These are phyloP conservation scores for Tricholoma flavovirens DNA, from an alignment of 768 basidiomycete genomes.

Conservation along the genomic window DNA sequence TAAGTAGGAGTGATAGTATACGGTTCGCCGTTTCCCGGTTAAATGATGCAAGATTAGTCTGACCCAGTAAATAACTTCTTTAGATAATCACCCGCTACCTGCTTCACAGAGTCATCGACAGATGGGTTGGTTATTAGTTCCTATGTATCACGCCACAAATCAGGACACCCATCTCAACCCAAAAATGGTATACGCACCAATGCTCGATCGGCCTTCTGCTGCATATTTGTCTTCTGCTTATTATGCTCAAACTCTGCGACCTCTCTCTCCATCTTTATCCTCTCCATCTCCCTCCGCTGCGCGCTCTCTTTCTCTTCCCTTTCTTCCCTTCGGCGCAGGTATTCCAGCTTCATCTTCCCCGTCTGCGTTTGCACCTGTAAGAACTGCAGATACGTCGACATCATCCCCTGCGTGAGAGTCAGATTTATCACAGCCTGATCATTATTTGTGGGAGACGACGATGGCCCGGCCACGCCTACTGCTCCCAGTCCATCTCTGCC, in stretches of 20 bases:
- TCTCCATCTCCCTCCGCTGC: conserved; percentile 47
- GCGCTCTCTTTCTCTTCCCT: conserved; percentile 58
- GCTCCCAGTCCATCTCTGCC: neutral
- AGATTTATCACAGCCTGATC: conserved; percentile 44
- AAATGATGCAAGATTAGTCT: conserved; percentile 22
- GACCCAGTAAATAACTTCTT: conserved; percentile 52
- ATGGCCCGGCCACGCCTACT: conserved; percentile 13
- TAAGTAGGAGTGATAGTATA: neutral
- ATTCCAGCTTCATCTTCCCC: conserved; percentile 65
- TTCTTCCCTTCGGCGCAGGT: conserved; percentile 60
- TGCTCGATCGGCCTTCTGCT: conserved; percentile 61
- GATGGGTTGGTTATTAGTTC: conserved; percentile 56
- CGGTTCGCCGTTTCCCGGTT: neutral
- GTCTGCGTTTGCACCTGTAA: conserved; percentile 66
- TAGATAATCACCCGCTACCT: conserved; percentile 66
- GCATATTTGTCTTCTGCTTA: conserved; percentile 45
- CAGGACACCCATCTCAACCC: neutral
- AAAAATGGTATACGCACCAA: conserved; percentile 33
- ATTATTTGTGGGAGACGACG: conserved; percentile 14
- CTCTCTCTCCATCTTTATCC: conserved; percentile 50
- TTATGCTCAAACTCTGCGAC: conserved; percentile 48
- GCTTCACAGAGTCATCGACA: conserved; percentile 55
- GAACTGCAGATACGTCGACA: conserved; percentile 52
- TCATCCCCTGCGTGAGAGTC: conserved; percentile 50
- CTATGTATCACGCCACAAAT: conserved; percentile 15